Percentiles rank a stretch among this genome's conserved stretches.
Conservation (phyloP, 352 stramenopile species). For the Phytopythium cucurbitacearum region DNA sequence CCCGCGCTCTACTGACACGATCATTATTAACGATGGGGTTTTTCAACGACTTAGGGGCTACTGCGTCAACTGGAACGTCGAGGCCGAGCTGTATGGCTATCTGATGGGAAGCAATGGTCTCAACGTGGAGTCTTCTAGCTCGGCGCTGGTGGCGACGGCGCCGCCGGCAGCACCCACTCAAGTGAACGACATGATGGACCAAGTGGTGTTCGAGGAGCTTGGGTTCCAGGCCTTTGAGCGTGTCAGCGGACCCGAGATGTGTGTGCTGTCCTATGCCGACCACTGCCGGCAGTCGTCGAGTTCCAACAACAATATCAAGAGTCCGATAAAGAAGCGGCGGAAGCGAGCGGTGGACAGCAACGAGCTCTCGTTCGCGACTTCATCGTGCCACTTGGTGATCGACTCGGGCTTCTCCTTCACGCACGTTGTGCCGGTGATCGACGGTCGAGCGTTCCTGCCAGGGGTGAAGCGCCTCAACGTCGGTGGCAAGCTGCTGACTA, state of each 20-base stretch:
- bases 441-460: conserved; percentile 39
- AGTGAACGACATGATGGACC: conserved; percentile 68
- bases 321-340: conserved; percentile 13
- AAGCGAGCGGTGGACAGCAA: conserved; percentile 16
- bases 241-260: conserved; percentile 54
- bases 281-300: conserved; percentile 22
- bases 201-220: conserved; percentile 80
- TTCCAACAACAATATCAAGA: conserved; percentile 1
- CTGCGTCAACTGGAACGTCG: conserved; percentile 79
- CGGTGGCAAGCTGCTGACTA: conserved; percentile 95
- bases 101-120: conserved; percentile 52
- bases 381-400: conserved; percentile 78
- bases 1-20: conserved; percentile 1
- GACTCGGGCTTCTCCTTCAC: conserved; percentile 96
- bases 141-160: conserved; percentile 53
- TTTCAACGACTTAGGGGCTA: conserved; percentile 43
- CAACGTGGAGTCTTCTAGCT: conserved; percentile 37
- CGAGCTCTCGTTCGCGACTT: conserved; percentile 33
- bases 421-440: conserved; percentile 90
- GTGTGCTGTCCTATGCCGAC: conserved; percentile 53
- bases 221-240: conserved; percentile 50
- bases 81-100: conserved; percentile 54
- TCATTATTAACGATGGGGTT: neutral
- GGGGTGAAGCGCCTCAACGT: conserved; percentile 86
- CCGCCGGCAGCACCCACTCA: conserved; percentile 49